Base-by-base conservation (phyloP, 2,329 filamentous ascomycete genomes). In the Plectosphaerella cucumerina region DNA sequence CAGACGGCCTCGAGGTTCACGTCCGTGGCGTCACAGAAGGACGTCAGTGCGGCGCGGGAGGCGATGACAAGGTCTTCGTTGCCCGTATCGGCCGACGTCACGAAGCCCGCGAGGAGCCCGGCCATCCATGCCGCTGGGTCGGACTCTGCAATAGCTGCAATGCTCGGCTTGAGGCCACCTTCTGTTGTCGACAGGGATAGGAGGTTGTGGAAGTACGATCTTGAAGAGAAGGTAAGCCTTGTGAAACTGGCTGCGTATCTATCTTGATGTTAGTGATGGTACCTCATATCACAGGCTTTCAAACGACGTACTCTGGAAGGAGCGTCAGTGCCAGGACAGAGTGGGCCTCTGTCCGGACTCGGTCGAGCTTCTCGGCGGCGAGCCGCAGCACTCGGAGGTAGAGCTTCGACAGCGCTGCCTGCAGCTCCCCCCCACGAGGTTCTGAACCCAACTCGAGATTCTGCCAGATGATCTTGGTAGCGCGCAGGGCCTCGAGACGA, bases 281-380 rank as follows among this genome's bases (percentile, higher is more conserved):
- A 26, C 18, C 46, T 22, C 5, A n/a, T 47, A 2, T 17, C 33
- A 31, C 8, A 11, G 26, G 26, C 2, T 5, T 8, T 31, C 8
- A 8, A 10, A 31, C 15, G 33, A 65, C 71, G 51, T 64, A 85
- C 82, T 65, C 67, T 21, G 71, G 55, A 22, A 68, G 56, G n/a
- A 82, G 58, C 20, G 72, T 60, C 44, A 78, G 57, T 5, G 69
- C 68, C 44, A 86, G 60, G 10, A 77, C 76, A 31, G 73, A 68
- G 54, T 86, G 83, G 1, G 85, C 87, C 56, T 83, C 79, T 0
- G 81, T 73, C 21, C 94, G 84, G 17, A 97, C 87, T 55, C 90
- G 88, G 66, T 97, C 93, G 2, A 97, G 77, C 65, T 96, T 97
- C 68, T 99, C 94, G 1, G 89, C 82, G 2, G 90, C 85, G 14